Evolutionary conservation across 768 basidiomycete genomes (phyloP), one percentile per base, ranked within the genome.

Genomic region (Tubosaeta sp.): DNA sequence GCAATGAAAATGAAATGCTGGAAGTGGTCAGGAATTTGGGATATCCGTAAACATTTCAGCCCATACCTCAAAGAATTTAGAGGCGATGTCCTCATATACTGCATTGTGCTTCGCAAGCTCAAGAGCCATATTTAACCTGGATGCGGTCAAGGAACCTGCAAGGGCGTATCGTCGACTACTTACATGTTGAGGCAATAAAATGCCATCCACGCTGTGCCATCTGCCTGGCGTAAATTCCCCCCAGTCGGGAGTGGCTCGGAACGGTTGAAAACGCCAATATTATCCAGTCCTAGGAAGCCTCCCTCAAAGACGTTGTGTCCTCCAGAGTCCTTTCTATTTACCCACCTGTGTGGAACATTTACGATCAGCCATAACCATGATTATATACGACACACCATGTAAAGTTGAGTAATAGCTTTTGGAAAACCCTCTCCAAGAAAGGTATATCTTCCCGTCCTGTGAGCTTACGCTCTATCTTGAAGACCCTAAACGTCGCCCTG

Each of bases 191-290:
- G 71, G 59, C 87, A 93, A 71, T 95, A 99, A 75, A 98, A 99
- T 31, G 94, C 97, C 97, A 99, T 99, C 97, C 97, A 99, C 0
- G 95, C 92, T 6, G 97, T 99, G 9, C 95, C 95, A 66, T 99
- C 97, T 8, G 97, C 94, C 72, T 99, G 97, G 49, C 95, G 93
- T 53, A 99, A 76, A 16, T 74, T 82, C 9, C 97, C 97, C 32
- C 95, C 95, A 6, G 95, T 97, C 7, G 97, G 97, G 25, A 99
- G 72, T 26, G 93, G 91, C 69, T 99, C 97, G 2, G 93, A 97
- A 43, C 97, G 87, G 72, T 99, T 99, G 77, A 99, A 99, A 6
- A 91, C 84, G 12, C 94, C 94, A 55, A 99, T 98, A 64, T 99
- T 99, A 74, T 99, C 97, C 38, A 99, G 75, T 29, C 97, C 97